A percentile compares a stretch with the other conserved stretches of the same genome.
Evolutionary conservation across 1,139 yeast species (phyloP).

Genomic region (Candida sanyaensis): DNA sequence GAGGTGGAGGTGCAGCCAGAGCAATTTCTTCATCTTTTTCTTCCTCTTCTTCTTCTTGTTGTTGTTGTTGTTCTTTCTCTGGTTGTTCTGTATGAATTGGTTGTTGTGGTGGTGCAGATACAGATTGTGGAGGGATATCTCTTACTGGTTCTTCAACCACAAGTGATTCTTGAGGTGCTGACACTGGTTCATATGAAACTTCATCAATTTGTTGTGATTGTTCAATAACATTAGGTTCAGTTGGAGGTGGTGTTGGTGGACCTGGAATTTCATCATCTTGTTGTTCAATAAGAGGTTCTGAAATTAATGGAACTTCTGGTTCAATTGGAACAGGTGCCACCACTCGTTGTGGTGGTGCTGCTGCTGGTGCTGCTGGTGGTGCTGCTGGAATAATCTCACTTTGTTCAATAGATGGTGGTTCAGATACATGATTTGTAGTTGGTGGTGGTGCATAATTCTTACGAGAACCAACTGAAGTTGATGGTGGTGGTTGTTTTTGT

Average conservation of each 20-base stretch:
- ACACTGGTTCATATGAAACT: slow-evolving; percentile 8
- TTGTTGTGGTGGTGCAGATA: slow-evolving; percentile 3
- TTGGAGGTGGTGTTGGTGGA: slow-evolving; percentile 15
- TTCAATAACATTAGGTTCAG: background rate
- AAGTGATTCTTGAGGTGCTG: slow-evolving; percentile 8
- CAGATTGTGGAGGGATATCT: background rate
- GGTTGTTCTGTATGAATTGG: background rate
- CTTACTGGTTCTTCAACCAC: background rate
- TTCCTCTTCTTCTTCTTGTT: background rate
- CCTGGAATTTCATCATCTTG: background rate
- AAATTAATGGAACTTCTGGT: background rate
- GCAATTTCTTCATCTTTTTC: slow-evolving; percentile 7
- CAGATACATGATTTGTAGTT: too few relatives aligned
- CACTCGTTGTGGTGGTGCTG: background rate
- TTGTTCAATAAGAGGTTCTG: background rate
- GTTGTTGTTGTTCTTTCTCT: background rate
- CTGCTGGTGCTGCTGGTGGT: background rate
- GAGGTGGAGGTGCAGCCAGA: slow-evolving; percentile 6
- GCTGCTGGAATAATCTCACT: background rate
- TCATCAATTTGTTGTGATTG: background rate
- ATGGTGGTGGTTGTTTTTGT: background rate
- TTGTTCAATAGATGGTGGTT: background rate
- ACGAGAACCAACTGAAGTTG: background rate
- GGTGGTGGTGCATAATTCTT: background rate
- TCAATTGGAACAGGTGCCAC: background rate